Percentiles rank a stretch among this genome's conserved stretches.
Conservation (phyloP, 2,329 filamentous ascomycete species). For the Penicillium decumbens region DNA sequence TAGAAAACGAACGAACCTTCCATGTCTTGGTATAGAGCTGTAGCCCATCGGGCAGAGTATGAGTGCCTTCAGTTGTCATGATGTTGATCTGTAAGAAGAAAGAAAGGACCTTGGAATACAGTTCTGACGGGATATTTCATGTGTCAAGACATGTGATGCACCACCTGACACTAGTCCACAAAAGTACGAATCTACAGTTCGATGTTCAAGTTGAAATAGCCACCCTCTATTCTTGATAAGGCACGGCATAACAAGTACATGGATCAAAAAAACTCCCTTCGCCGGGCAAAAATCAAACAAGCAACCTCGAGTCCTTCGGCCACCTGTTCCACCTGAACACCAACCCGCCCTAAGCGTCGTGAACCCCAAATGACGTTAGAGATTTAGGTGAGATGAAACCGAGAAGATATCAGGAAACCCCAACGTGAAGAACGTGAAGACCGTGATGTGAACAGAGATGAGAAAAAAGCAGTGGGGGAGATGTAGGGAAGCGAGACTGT, state of each 20-base stretch:
- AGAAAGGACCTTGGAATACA: background rate
- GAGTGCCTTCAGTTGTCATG: conserved; percentile 45
- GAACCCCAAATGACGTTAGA: conserved; percentile 24
- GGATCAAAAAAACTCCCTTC: conserved; percentile 27
- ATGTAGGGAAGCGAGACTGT: conserved; percentile 20
- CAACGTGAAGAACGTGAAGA: conserved; percentile 20
- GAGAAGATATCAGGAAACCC: conserved; percentile 21
- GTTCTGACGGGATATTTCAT: background rate
- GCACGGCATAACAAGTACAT: conserved; percentile 30
- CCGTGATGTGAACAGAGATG: conserved; percentile 22
- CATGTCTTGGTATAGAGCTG: conserved; percentile 60
- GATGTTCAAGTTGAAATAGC: background rate
- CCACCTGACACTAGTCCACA: background rate
- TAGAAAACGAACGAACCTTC: conserved; percentile 45
- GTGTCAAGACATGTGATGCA: background rate
- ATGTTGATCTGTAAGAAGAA: background rate
- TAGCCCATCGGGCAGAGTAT: conserved; percentile 49
- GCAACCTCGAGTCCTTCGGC: conserved; percentile 24
- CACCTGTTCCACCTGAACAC: conserved; percentile 30
- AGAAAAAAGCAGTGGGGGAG: conserved; percentile 2
- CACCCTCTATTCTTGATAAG: conserved; percentile 12
- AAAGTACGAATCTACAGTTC: background rate
- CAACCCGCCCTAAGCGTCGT: conserved; percentile 23
- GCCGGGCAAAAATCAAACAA: conserved; percentile 25
- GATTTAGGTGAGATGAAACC: conserved; percentile 26